Percentiles rank a stretch among this genome's conserved stretches.
phyloP scores from a whole-genome alignment of 371 early-diverging fungal genomes.

The Apophysomyces trapeziformis region DNA sequence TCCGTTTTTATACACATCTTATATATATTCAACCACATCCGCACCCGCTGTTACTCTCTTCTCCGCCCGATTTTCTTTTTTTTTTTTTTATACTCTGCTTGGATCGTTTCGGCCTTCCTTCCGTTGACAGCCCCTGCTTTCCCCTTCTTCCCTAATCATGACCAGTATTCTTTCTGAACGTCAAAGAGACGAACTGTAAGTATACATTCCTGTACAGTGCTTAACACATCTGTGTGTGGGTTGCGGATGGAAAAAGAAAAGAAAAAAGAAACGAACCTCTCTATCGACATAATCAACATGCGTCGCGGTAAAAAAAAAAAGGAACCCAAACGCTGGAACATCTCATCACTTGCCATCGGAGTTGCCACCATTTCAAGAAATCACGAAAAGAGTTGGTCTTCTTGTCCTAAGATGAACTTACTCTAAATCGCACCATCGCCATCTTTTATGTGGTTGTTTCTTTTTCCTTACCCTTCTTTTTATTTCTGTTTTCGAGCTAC shows the following conservation, averaged over 20 bases:
- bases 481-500: slow-evolving; percentile 14
- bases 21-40: neutral
- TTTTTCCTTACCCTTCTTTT: slow-evolving; percentile 11
- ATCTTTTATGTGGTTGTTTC: neutral
- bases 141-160: slow-evolving; percentile 28
- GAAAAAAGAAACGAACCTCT: neutral
- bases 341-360: neutral
- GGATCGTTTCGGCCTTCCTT: slow-evolving; percentile 14
- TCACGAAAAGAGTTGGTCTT: neutral
- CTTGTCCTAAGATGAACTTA: slow-evolving; percentile 5
- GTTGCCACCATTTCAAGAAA: neutral
- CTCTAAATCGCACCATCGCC: neutral
- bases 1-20: neutral
- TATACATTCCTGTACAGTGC: slow-evolving; percentile 14
- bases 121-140: slow-evolving; percentile 3
- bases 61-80: slow-evolving; percentile 12
- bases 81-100: slow-evolving; percentile 10
- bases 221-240: slow-evolving; percentile 9
- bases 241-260: neutral
- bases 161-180: slow-evolving; percentile 69
- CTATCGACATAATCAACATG: slow-evolving; percentile 4
- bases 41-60: neutral
- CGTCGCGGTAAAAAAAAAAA: slow-evolving; percentile 6
- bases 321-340: neutral
- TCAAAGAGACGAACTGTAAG: slow-evolving; percentile 78